Percentiles rank a stretch among this genome's conserved stretches.
Conservation (phyloP, 768 basidiomycete genomes). For the Suillus clintonianus region DNA sequence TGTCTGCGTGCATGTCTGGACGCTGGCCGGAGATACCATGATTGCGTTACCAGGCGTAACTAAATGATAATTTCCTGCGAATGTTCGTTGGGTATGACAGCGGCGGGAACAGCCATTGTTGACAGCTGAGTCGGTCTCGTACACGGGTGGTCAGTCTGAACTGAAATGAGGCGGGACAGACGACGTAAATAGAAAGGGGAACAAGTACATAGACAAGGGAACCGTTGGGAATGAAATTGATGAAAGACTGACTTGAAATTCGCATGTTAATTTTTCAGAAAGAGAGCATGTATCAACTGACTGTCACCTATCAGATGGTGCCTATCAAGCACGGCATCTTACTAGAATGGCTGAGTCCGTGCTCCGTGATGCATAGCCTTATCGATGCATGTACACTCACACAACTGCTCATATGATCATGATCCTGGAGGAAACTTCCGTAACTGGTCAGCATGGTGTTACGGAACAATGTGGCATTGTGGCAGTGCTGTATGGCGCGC, state of each 20-base stretch:
- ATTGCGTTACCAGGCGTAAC: not conserved
- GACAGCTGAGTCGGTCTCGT: not conserved
- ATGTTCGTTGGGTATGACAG: not conserved
- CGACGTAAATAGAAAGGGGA: not conserved
- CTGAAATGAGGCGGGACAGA: not conserved
- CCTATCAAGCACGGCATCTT: too few relatives aligned
- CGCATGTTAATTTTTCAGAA: too few relatives aligned
- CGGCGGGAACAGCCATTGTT: too few relatives aligned
- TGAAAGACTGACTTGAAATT: too few relatives aligned
- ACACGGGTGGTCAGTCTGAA: not conserved
- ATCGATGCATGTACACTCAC: too few relatives aligned
- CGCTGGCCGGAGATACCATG: not conserved
- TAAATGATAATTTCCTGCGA: not conserved
- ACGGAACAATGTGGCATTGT: not conserved
- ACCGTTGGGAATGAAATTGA: too few relatives aligned
- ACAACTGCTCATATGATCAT: not conserved
- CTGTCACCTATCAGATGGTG: too few relatives aligned
- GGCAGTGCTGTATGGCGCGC: not conserved
- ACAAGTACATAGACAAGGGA: not conserved
- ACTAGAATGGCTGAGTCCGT: too few relatives aligned
- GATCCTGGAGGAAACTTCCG: not conserved
- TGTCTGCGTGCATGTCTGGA: not conserved
- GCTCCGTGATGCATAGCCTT: too few relatives aligned
- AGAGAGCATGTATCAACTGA: too few relatives aligned
- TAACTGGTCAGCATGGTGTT: not conserved